These are phyloP conservation scores for Wickerhamomyces sp. DNA, from an alignment of 1,139 yeast species.

Conservation along the genomic window DNA sequence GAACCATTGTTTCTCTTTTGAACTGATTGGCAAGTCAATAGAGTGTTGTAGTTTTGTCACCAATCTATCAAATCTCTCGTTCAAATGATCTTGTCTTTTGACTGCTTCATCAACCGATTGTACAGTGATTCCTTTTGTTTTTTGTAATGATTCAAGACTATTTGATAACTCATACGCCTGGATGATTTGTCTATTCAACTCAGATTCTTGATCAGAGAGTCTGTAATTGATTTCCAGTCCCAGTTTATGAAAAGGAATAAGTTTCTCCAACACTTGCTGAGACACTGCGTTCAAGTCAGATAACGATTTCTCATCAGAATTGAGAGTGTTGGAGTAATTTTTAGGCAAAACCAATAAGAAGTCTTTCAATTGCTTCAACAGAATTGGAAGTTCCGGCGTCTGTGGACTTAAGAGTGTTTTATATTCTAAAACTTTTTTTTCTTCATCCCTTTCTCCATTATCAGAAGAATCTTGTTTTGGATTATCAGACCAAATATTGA, in stretches of 20 bases:
- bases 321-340: slow-evolving; percentile 23
- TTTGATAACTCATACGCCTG: slow-evolving; percentile 17
- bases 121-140: slow-evolving; percentile 7
- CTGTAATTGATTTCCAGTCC: slow-evolving; percentile 23
- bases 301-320: slow-evolving; percentile 20
- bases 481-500: not conserved
- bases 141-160: slow-evolving; percentile 7
- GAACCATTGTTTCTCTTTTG: slow-evolving; percentile 41
- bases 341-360: slow-evolving; percentile 15
- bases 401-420: slow-evolving; percentile 1
- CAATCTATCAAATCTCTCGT: slow-evolving; percentile 29
- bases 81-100: slow-evolving; percentile 29
- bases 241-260: slow-evolving; percentile 25
- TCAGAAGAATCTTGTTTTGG: not conserved
- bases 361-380: slow-evolving; percentile 3
- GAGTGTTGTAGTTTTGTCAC: slow-evolving; percentile 22
- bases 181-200: slow-evolving; percentile 33
- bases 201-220: slow-evolving; percentile 11
- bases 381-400: slow-evolving; percentile 7
- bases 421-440: not conserved
- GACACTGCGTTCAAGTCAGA: slow-evolving; percentile 24
- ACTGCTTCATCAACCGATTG: slow-evolving; percentile 10
- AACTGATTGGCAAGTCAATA: slow-evolving; percentile 30
- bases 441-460: slow-evolving; percentile 9
- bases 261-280: slow-evolving; percentile 21